phyloP scores from a whole-genome alignment of 805 yeast species.

The Barnettozyma salicaria region DNA sequence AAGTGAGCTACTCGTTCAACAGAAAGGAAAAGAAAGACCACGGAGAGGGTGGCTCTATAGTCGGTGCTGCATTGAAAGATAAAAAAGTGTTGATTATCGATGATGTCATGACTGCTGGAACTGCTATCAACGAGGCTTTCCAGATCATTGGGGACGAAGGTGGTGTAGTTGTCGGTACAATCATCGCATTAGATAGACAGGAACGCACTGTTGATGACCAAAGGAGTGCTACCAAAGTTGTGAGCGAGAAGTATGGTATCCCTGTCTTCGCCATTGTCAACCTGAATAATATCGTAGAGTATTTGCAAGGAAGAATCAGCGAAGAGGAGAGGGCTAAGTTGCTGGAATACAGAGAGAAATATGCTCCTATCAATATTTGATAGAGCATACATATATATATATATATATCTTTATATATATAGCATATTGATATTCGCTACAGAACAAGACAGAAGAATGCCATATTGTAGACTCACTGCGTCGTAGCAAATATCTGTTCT shows the following conservation, averaged over 20 bases:
- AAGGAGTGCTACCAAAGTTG: constrained; percentile 76
- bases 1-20: constrained; percentile 86
- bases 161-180: constrained; percentile 76
- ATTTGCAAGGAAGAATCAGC: constrained; percentile 50
- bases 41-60: constrained; percentile 96
- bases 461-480: neutral
- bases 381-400: no score
- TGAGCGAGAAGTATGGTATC: constrained; percentile 61
- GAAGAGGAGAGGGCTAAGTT: constrained; percentile 53
- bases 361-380: constrained; percentile 30
- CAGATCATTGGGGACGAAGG: constrained; percentile 61
- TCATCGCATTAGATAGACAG: constrained; percentile 92
- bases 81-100: constrained; percentile 82
- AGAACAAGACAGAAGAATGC: no score
- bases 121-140: constrained; percentile 94
- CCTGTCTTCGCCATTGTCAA: constrained; percentile 82
- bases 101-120: constrained; percentile 98
- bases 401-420: no score
- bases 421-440: no score
- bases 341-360: constrained; percentile 45
- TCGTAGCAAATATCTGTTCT: neutral
- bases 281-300: constrained; percentile 65
- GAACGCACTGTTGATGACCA: constrained; percentile 68
- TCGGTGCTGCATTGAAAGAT: constrained; percentile 70
- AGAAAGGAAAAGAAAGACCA: constrained; percentile 96